Conservation (phyloP, 495 filamentous ascomycete species). For the Penicillium odoratum region DNA sequence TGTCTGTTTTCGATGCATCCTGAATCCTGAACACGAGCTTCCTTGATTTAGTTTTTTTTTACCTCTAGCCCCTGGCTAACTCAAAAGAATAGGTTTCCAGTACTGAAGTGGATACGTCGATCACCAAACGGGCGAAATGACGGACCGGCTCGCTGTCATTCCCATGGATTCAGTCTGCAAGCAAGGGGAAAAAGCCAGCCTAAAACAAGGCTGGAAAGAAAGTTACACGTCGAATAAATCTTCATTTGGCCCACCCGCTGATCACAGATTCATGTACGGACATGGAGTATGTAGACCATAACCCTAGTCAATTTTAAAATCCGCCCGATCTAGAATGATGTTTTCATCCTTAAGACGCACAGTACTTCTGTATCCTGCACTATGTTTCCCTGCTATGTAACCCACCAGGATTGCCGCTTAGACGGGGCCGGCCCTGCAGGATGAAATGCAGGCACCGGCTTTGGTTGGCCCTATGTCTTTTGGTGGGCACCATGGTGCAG, state of each 20-base stretch:
- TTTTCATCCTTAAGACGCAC: not conserved
- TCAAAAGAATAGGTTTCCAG: not conserved
- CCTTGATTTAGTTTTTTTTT: not conserved
- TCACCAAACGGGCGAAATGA: slow-evolving; percentile 25
- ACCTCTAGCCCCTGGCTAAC: not conserved
- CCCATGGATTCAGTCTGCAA: slow-evolving; percentile 13
- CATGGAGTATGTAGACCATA: slow-evolving; percentile 3
- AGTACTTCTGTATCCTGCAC: not conserved
- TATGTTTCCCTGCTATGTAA: slow-evolving; percentile 5
- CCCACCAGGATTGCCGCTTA: slow-evolving; percentile 15
- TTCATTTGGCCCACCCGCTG: slow-evolving; percentile 2
- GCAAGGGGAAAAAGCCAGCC: slow-evolving; percentile 18
- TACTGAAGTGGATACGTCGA: slow-evolving; percentile 17
- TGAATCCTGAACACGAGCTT: not conserved
- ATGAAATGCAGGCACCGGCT: slow-evolving; percentile 24
- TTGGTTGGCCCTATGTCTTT: not conserved
- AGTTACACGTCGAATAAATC: slow-evolving; percentile 16
- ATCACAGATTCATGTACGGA: slow-evolving; percentile 10
- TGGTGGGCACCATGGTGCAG: not conserved
- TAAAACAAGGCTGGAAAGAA: not conserved
- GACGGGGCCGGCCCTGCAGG: slow-evolving; percentile 24
- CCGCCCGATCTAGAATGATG: slow-evolving; percentile 1
- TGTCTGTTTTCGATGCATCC: not conserved
- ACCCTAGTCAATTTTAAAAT: slow-evolving; percentile 10
- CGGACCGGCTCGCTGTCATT: slow-evolving; percentile 24